A percentile compares a stretch with the other conserved stretches of the same genome.
Conservation (phyloP, 768 basidiomycete genomes). For the Hericium rajendrae region DNA sequence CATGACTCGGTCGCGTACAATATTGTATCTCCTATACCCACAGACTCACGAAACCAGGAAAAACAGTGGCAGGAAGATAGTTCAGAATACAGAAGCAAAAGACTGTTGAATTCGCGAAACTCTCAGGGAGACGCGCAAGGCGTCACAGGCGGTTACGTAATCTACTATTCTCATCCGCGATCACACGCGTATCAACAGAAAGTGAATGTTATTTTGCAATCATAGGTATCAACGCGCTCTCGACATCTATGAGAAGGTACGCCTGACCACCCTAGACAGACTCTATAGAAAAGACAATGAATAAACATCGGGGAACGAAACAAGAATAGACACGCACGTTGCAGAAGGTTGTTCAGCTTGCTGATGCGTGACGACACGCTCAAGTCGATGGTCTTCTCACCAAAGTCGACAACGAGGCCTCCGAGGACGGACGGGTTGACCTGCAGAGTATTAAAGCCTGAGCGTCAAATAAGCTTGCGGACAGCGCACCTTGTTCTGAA, state of each 20-base stretch:
- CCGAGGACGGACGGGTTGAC: conserved; percentile 90
- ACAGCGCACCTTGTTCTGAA: conserved; percentile 76
- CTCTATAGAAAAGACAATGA: neutral
- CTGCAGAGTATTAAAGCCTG: conserved; percentile 29
- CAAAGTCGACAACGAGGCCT: conserved; percentile 92
- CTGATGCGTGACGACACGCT: conserved; percentile 90
- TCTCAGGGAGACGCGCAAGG: too few relatives aligned
- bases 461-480: neutral
- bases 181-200: neutral
- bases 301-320: neutral
- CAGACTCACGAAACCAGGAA: too few relatives aligned
- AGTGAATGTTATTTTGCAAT: neutral
- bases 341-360: conserved; percentile 84
- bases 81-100: too few relatives aligned
- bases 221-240: neutral
- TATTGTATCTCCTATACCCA: too few relatives aligned
- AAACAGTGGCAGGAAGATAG: too few relatives aligned
- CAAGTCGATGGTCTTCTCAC: conserved; percentile 96
- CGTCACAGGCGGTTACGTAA: neutral
- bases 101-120: too few relatives aligned
- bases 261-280: conserved; percentile 9
- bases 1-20: neutral
- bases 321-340: conserved; percentile 43
- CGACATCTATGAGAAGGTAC: neutral
- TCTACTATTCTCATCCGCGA: neutral